phyloP scores from a whole-genome alignment of 2,329 filamentous ascomycete species.

The Fusarium camptoceras region DNA sequence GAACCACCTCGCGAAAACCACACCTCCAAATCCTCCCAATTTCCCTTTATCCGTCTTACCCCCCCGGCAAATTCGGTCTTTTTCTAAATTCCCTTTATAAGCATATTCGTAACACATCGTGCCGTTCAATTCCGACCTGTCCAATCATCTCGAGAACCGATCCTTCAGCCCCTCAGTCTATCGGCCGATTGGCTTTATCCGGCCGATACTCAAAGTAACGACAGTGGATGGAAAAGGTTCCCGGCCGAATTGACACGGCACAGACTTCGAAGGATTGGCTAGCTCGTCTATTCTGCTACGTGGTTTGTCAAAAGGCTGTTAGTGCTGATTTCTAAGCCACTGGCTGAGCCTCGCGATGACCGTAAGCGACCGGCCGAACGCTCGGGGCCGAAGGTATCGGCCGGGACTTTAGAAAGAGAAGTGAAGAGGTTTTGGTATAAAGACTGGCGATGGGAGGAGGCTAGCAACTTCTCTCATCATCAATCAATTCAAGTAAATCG shows the following conservation, averaged over 20 bases:
- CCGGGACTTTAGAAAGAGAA: not conserved
- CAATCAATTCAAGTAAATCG: not conserved
- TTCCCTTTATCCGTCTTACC: rapidly evolving
- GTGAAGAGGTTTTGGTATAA: conserved; percentile 1
- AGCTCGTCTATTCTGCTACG: not conserved
- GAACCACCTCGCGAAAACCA: not conserved
- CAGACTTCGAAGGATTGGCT: not conserved
- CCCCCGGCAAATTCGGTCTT: conserved; percentile 5
- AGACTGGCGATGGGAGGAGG: not conserved
- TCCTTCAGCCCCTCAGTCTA: rapidly evolving
- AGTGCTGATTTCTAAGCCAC: conserved; percentile 19
- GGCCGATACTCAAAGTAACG: not conserved
- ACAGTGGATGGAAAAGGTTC: not conserved
- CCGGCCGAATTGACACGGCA: conserved; percentile 5
- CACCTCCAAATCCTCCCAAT: rapidly evolving
- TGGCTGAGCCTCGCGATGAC: not conserved
- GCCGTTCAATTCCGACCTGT: not conserved
- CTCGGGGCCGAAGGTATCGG: not conserved
- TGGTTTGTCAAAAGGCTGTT: not conserved
- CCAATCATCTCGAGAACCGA: conserved; percentile 1
- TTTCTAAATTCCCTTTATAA: not conserved
- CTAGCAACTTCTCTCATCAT: rapidly evolving
- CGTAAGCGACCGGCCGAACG: not conserved
- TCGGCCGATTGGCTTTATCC: conserved; percentile 12
- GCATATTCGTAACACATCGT: not conserved